phyloP scores from a whole-genome alignment of 305 asterid species.

The Fraxinus latifolia region DNA sequence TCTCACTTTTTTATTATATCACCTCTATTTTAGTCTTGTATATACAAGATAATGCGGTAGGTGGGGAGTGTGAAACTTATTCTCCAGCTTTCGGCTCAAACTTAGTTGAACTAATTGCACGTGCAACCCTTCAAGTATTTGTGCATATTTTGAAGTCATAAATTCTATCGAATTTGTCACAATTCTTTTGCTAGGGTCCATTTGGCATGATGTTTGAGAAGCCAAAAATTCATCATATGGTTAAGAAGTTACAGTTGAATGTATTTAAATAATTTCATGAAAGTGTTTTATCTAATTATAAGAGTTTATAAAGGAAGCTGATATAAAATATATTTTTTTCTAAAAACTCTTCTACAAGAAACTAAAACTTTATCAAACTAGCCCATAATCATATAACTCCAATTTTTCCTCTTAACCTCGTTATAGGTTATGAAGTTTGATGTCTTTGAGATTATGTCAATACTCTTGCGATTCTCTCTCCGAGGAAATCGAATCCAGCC shows the following conservation, averaged over 20 bases:
- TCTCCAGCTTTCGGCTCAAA: not conserved
- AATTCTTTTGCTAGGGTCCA: not conserved
- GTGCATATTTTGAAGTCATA: not conserved
- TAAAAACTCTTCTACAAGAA: not conserved
- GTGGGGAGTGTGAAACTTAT: not conserved
- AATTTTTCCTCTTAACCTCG: too few relatives aligned
- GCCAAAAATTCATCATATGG: too few relatives aligned
- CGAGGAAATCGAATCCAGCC: not conserved
- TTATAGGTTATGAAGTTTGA: too few relatives aligned
- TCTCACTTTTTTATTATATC: not conserved
- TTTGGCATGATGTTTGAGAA: not conserved
- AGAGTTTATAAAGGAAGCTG: too few relatives aligned
- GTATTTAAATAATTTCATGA: too few relatives aligned
- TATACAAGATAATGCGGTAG: not conserved
- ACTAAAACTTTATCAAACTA: not conserved
- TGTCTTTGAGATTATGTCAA: not conserved
- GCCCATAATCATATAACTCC: too few relatives aligned
- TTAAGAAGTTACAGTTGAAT: too few relatives aligned
- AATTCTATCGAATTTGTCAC: not conserved
- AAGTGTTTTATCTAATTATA: too few relatives aligned
- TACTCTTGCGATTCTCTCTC: not conserved
- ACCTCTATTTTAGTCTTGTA: not conserved
- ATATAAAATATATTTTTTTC: too few relatives aligned
- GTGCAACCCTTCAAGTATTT: not conserved
- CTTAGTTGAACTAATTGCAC: not conserved